phyloP scores from a whole-genome alignment of 495 filamentous ascomycete genomes.

The Penicillium lividum region DNA sequence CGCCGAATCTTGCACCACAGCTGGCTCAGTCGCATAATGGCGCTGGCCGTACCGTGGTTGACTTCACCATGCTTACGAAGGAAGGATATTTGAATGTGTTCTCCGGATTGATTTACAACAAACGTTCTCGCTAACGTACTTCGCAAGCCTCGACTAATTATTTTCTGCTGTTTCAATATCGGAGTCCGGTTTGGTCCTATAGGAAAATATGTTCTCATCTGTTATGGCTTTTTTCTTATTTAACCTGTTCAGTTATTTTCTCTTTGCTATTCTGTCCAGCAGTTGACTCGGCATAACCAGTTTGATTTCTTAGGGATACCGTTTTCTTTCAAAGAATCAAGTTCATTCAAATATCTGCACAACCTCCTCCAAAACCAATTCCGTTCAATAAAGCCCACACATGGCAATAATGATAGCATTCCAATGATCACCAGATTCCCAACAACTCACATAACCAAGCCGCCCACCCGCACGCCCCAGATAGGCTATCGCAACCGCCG shows the following conservation, averaged over 20 bases:
- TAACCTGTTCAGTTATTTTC: neutral
- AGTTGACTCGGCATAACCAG: neutral
- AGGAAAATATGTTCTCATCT: neutral
- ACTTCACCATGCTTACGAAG: slow-evolving; percentile 47
- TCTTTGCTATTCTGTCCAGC: neutral
- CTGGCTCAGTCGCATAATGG: slow-evolving; percentile 29
- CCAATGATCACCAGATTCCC: neutral
- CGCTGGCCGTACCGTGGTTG: slow-evolving; percentile 38
- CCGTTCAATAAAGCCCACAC: neutral
- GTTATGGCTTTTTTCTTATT: neutral
- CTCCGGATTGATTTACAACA: slow-evolving; percentile 44
- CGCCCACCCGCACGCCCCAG: neutral
- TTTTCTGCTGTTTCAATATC: neutral
- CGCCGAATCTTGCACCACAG: slow-evolving; percentile 34
- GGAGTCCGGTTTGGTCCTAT: neutral
- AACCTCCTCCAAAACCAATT: neutral
- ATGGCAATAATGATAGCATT: neutral
- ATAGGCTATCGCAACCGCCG: neutral
- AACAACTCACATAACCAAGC: neutral
- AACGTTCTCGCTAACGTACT: slow-evolving; percentile 6
- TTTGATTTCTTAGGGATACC: too few species aligned
- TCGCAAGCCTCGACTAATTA: neutral
- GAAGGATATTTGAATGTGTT: slow-evolving; percentile 50
- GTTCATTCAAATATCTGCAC: too few species aligned
- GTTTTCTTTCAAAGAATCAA: too few species aligned